Evolutionary conservation across 2,329 filamentous ascomycete species (phyloP), one percentile per base, ranked within the genome.

Genomic region (Xylaria sp.): DNA sequence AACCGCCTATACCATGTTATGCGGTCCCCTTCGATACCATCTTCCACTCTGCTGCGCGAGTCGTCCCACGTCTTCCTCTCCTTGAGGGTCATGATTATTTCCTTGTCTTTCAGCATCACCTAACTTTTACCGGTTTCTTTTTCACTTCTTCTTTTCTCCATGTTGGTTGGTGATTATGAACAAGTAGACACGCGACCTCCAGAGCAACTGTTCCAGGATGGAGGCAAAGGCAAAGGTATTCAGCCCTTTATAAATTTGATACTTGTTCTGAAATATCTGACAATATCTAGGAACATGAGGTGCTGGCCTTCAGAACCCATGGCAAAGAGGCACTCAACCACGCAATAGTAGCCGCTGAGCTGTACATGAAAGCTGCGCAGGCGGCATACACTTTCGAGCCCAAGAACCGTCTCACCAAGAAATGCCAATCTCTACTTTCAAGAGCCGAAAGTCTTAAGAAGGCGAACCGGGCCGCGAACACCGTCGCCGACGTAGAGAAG

Each of bases 401-500:
- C 52, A 90, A 85, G 62, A 74, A 77, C 39, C 80, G 83, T n/a
- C 74, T 95, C 45, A 84, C 86, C 60, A 73, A 78, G 44, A 89
- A 88, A 74, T 90, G 87, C 71, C 80, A 85, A 63, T 80, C 86
- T 46, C 76, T 95, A 45, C 81, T 96, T 57, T 81, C 78, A 4
- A 76, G 81, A 55, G 92, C 91, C 2, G 92, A 96, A 72, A 78
- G 76, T 47, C 88, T 97, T 65, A 97, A 97, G 64, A 64, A 61
- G 42, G 54, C 53, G 20, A 29, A 44, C 17, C 56, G 55, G 26
- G 19, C 52, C 13, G 57, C 50, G 29, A 57, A 60, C 48, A 61
- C 47, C 53, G 60, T 69, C 39, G 56, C 51, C 38, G 44, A 49
- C 24, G 51, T 63, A 18, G 66, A 64, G 51, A 59, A 61, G 45